These are phyloP conservation scores for Trichosphaerium sp. DNA, from an alignment of 78 protist genomes.

Conservation along the genomic window DNA sequence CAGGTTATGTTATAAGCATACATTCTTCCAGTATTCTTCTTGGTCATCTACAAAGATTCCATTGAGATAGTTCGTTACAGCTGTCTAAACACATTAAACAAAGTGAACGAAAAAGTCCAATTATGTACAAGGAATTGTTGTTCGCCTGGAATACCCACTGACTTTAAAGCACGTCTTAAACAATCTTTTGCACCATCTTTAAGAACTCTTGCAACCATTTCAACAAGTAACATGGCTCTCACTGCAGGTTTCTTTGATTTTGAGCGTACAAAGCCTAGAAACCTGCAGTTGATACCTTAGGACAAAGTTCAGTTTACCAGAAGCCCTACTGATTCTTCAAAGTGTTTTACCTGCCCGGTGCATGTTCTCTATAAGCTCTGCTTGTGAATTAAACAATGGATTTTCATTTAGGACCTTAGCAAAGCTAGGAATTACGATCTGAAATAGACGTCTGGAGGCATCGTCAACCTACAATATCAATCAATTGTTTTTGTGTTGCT, in stretches of 20 bases:
- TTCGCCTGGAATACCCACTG: no score
- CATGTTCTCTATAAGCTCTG: neutral
- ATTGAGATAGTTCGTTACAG: no score
- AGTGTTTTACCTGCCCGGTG: neutral
- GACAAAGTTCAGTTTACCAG: conserved; percentile 5
- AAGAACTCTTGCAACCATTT: conserved; percentile 18
- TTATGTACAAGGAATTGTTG: no score
- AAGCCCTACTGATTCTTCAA: neutral
- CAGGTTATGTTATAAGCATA: no score
- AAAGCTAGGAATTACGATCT: conserved; percentile 5
- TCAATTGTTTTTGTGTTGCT: no score
- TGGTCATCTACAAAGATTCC: no score
- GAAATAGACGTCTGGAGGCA: neutral
- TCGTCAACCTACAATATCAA: no score
- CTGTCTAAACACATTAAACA: no score
- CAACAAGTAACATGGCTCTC: neutral
- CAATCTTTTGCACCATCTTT: no score
- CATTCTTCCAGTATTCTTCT: no score
- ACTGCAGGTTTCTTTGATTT: neutral
- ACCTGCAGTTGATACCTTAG: conserved; percentile 20
- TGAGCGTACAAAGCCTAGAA: conserved; percentile 12
- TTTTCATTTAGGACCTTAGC: neutral
- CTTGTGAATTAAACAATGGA: neutral
- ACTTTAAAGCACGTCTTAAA: no score
- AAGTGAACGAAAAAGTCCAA: no score